Evolutionary conservation across 1,284 basidiomycete species (phyloP).

Genomic region (Coniferiporia sulphurascens): DNA sequence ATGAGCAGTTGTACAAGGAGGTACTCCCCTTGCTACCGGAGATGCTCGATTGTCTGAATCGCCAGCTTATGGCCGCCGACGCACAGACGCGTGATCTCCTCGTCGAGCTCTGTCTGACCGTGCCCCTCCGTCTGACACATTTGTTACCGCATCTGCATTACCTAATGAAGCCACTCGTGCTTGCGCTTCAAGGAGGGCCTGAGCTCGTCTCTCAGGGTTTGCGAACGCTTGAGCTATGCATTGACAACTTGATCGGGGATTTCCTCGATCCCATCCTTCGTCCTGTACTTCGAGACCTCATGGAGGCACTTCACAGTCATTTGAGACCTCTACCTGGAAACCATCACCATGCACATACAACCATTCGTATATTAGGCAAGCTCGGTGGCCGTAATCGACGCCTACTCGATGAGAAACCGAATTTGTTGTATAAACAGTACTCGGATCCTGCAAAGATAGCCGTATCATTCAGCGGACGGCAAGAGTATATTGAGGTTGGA

Average conservation of each 20-base stretch:
- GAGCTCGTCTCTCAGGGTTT: slow-evolving; percentile 96
- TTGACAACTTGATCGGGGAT: slow-evolving; percentile 98
- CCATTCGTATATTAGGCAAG: slow-evolving; percentile 96
- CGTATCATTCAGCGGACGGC: slow-evolving; percentile 71
- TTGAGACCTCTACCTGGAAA: slow-evolving; percentile 89
- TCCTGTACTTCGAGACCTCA: slow-evolving; percentile 89
- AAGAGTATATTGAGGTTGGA: slow-evolving; percentile 67
- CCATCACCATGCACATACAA: slow-evolving; percentile 91
- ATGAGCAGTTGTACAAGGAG: slow-evolving; percentile 95
- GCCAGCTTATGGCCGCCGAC: slow-evolving; percentile 81
- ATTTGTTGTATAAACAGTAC: slow-evolving; percentile 67
- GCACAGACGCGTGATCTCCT: slow-evolving; percentile 82
- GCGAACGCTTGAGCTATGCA: slow-evolving; percentile 96
- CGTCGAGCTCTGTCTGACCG: slow-evolving; percentile 96
- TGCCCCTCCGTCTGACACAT: slow-evolving; percentile 93
- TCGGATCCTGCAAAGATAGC: slow-evolving; percentile 66
- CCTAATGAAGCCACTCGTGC: slow-evolving; percentile 94
- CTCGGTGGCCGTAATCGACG: slow-evolving; percentile 93
- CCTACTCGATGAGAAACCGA: slow-evolving; percentile 78
- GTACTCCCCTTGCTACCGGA: slow-evolving; percentile 95
- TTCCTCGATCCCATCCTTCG: slow-evolving; percentile 97
- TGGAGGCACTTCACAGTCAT: slow-evolving; percentile 90
- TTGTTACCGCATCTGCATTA: slow-evolving; percentile 94
- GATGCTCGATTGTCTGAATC: slow-evolving; percentile 93
- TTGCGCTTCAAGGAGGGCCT: slow-evolving; percentile 83